phyloP scores from a whole-genome alignment of 768 basidiomycete genomes.

The Lentinula aciculospora region DNA sequence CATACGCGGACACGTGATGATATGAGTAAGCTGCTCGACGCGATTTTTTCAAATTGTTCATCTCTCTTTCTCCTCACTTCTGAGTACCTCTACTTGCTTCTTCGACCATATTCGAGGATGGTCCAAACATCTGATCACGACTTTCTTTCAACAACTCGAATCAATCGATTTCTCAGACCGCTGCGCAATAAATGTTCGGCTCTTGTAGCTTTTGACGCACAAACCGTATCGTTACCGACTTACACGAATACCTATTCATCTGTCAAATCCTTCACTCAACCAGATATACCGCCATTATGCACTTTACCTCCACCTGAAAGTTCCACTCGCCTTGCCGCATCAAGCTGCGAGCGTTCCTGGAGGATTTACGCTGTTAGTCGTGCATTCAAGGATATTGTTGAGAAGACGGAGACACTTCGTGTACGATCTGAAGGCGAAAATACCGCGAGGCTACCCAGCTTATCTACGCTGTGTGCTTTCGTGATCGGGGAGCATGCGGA shows the following conservation, averaged over 20 bases:
- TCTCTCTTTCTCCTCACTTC: no score
- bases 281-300: background rate
- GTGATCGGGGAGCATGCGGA: conserved; percentile 43
- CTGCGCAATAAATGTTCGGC: conserved; percentile 18
- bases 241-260: conserved; percentile 1
- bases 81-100: no score
- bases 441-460: conserved; percentile 20
- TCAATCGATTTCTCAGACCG: conserved; percentile 19
- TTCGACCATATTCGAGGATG: background rate
- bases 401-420: conserved; percentile 20
- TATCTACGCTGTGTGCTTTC: conserved; percentile 42
- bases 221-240: background rate
- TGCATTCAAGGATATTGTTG: conserved; percentile 45
- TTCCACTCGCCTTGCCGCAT: background rate
- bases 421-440: conserved; percentile 9
- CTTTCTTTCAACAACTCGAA: conserved; percentile 13
- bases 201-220: conserved; percentile 10
- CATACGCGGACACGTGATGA: background rate
- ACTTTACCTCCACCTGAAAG: conserved; percentile 7
- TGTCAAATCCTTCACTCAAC: background rate
- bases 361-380: conserved; percentile 50
- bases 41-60: no score
- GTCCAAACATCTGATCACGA: background rate
- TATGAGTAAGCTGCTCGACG: no score
- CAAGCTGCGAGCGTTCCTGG: conserved; percentile 35